Evolutionary conservation across 371 early-diverging fungal genomes (phyloP).

Genomic region (Apophysomyces trapeziformis): DNA sequence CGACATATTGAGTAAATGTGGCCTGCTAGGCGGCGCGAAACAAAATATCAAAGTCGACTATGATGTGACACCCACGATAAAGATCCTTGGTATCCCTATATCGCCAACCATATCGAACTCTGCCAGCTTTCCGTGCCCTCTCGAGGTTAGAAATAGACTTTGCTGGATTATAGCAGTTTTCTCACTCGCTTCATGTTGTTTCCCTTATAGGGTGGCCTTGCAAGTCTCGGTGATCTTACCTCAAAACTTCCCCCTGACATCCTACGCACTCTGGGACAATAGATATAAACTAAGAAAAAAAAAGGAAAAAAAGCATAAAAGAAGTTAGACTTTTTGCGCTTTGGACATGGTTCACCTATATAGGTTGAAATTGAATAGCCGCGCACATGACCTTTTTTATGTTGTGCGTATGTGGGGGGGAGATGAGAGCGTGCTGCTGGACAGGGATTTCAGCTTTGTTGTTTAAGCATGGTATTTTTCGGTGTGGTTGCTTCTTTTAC

Average conservation of each 20-base stretch:
- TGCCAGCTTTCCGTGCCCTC: slow-evolving; percentile 43
- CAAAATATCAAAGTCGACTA: slow-evolving; percentile 52
- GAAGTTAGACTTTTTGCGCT: not conserved
- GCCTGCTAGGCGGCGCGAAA: slow-evolving; percentile 30
- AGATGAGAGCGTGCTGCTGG: not conserved
- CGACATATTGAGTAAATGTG: slow-evolving; percentile 54
- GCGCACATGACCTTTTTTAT: not conserved
- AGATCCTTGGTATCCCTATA: slow-evolving; percentile 53
- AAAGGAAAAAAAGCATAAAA: not conserved
- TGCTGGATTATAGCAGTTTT: too few relatives aligned
- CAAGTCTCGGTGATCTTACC: not conserved
- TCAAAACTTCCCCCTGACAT: not conserved
- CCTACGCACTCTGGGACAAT: not conserved
- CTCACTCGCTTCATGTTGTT: not conserved
- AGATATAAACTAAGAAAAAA: not conserved
- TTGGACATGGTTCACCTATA: not conserved
- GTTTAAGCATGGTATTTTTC: not conserved
- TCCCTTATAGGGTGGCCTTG: not conserved
- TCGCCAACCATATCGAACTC: slow-evolving; percentile 44
- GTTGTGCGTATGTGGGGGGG: too few relatives aligned
- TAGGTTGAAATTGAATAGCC: not conserved
- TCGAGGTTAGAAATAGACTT: slow-evolving; percentile 24
- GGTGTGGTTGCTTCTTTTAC: slow-evolving; percentile 1
- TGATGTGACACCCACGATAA: slow-evolving; percentile 53
- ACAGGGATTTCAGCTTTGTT: not conserved